These are phyloP conservation scores for Hansenula lynferdii DNA, from an alignment of 1,139 yeast species.

Conservation along the genomic window DNA sequence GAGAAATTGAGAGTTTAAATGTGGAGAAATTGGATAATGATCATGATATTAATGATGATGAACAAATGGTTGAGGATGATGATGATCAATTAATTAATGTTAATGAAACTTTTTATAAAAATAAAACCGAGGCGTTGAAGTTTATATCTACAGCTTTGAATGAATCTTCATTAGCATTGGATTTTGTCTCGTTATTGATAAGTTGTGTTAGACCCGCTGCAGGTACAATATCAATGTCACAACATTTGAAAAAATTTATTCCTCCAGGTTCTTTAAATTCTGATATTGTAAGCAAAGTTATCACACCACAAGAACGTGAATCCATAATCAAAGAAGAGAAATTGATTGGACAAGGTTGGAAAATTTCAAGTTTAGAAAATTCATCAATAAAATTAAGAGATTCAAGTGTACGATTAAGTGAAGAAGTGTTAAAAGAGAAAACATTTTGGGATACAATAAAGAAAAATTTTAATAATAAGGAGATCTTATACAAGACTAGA, in stretches of 20 bases:
- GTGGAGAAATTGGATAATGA: slow-evolving; percentile 5
- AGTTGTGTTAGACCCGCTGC: slow-evolving; percentile 83
- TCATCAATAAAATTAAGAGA: slow-evolving; percentile 47
- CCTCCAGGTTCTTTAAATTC: slow-evolving; percentile 80
- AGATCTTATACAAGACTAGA: slow-evolving; percentile 66
- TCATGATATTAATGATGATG: slow-evolving; percentile 7
- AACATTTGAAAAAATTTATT: slow-evolving; percentile 71
- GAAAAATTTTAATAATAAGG: slow-evolving; percentile 47
- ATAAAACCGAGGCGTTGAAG: slow-evolving; percentile 51
- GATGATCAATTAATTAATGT: slow-evolving; percentile 6
- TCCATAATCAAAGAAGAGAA: slow-evolving; percentile 30
- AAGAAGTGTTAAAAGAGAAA: slow-evolving; percentile 58
- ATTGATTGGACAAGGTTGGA: slow-evolving; percentile 79
- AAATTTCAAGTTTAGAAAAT: slow-evolving; percentile 58
- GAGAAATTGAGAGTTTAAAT: slow-evolving; percentile 33
- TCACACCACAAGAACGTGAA: slow-evolving; percentile 18
- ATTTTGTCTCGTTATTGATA: slow-evolving; percentile 76
- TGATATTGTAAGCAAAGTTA: slow-evolving; percentile 39
- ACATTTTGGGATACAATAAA: slow-evolving; percentile 63
- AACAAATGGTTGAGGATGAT: slow-evolving; percentile 5
- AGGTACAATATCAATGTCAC: slow-evolving; percentile 85
- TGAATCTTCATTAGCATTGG: slow-evolving; percentile 84
- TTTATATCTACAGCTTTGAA: slow-evolving; percentile 69
- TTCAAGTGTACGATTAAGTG: slow-evolving; percentile 47
- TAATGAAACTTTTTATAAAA: slow-evolving; percentile 47